These are phyloP conservation scores for Schizochytrium sp. DNA, from an alignment of 108 stramenopile genomes.

Conservation along the genomic window DNA sequence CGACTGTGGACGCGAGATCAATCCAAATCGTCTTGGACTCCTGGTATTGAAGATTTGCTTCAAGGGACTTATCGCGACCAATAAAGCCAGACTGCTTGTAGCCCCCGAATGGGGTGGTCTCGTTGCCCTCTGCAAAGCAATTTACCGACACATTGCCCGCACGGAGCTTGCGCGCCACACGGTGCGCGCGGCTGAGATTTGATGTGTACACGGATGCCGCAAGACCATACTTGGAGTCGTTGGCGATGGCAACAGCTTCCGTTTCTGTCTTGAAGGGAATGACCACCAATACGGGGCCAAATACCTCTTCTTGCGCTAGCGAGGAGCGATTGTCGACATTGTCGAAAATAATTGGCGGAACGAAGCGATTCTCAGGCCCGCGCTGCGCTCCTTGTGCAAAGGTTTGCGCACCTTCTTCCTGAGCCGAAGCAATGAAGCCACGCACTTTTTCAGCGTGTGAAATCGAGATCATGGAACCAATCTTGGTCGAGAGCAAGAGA, in stretches of 20 bases:
- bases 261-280: constrained; percentile 35
- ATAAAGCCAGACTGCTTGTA: neutral
- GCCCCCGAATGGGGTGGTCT: constrained; percentile 50
- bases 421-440: too few relatives aligned
- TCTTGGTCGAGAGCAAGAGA: too few relatives aligned
- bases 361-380: too few relatives aligned
- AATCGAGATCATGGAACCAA: too few relatives aligned
- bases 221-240: constrained; percentile 66
- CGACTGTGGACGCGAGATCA: too few relatives aligned
- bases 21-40: too few relatives aligned
- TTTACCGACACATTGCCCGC: constrained; percentile 67
- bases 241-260: constrained; percentile 49
- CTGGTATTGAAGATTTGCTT: too few relatives aligned
- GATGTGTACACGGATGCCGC: constrained; percentile 67
- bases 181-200: constrained; percentile 51
- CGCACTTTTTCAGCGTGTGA: too few relatives aligned
- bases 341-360: neutral
- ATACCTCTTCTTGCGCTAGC: constrained; percentile 21
- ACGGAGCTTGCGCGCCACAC: constrained; percentile 60
- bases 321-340: neutral
- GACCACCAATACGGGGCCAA: constrained; percentile 72
- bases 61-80: too few relatives aligned
- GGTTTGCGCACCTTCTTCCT: too few relatives aligned
- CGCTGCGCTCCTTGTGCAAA: too few relatives aligned
- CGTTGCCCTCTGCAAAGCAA: constrained; percentile 48